Evolutionary conservation across 768 basidiomycete genomes (phyloP).

Genomic region (Leccinum aurantiacum): DNA sequence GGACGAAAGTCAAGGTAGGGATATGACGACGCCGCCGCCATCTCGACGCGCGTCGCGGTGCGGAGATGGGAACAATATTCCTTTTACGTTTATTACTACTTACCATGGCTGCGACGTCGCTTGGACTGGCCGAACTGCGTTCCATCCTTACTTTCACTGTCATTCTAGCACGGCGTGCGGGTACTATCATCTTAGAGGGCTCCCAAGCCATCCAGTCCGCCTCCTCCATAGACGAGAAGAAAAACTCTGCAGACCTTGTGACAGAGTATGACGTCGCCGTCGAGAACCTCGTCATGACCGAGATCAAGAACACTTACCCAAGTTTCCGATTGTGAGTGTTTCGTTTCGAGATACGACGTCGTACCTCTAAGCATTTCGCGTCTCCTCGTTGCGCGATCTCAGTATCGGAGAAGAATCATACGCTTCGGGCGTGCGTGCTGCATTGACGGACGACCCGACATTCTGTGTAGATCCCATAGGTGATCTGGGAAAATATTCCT

Average conservation of each 20-base stretch:
- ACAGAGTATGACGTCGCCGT: conserved; percentile 92
- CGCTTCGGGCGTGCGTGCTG: conserved; percentile 62
- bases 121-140: conserved; percentile 47
- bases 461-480: conserved; percentile 97
- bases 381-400: background rate
- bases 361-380: background rate
- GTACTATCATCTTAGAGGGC: conserved; percentile 71
- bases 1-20: conserved; percentile 10
- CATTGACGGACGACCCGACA: conserved; percentile 84
- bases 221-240: conserved; percentile 72
- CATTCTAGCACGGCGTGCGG: conserved; percentile 67
- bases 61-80: conserved; percentile 32
- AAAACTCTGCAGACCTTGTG: conserved; percentile 91
- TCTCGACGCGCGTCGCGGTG: conserved; percentile 34
- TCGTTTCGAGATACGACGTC: background rate
- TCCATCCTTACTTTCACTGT: conserved; percentile 66
- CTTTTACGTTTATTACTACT: conserved; percentile 15
- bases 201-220: conserved; percentile 67
- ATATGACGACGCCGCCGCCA: conserved; percentile 29
- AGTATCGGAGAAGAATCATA: conserved; percentile 96
- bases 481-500: conserved; percentile 27
- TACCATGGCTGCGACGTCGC: conserved; percentile 10
- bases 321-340: conserved; percentile 74
- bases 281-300: conserved; percentile 76
- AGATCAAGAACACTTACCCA: conserved; percentile 66